phyloP scores from a whole-genome alignment of 805 yeast genomes.

The Suhomyces sp. region DNA sequence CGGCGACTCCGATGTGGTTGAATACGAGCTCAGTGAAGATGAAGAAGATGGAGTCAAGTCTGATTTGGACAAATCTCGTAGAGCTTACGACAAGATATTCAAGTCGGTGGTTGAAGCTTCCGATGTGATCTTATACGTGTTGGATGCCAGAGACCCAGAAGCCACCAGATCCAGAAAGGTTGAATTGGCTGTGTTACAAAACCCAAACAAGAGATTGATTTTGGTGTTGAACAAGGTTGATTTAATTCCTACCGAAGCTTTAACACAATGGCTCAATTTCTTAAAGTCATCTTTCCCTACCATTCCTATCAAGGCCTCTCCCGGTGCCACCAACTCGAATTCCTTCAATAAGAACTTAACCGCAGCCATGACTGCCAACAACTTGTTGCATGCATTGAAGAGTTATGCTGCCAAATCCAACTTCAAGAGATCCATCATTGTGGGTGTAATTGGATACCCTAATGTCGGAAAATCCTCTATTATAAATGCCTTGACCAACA shows the following conservation, averaged over 20 bases:
- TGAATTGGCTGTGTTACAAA: conserved; percentile 82
- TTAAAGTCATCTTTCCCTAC: conserved; percentile 86
- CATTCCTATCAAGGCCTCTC: conserved; percentile 80
- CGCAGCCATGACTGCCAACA: conserved; percentile 66
- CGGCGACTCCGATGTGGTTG: conserved; percentile 42
- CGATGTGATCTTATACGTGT: conserved; percentile 87
- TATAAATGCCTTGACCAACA: conserved; percentile 81
- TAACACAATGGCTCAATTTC: conserved; percentile 80
- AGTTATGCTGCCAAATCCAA: conserved; percentile 81
- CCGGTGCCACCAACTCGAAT: conserved; percentile 66
- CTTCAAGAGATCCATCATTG: conserved; percentile 83
- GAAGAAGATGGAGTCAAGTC: conserved; percentile 42
- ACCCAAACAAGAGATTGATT: conserved; percentile 80
- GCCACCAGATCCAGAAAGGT: conserved; percentile 89
- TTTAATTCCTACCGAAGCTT: conserved; percentile 79
- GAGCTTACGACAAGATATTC: conserved; percentile 91
- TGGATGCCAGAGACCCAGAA: conserved; percentile 97
- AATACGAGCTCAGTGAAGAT: conserved; percentile 42
- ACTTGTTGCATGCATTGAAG: conserved; percentile 77
- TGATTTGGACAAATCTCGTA: conserved; percentile 73
- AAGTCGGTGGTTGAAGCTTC: conserved; percentile 90
- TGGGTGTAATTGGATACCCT: conserved; percentile 97
- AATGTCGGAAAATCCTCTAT: conserved; percentile 96
- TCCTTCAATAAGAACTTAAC: conserved; percentile 74
- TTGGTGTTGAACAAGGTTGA: conserved; percentile 89